Base-by-base conservation (phyloP, 2,329 filamentous ascomycete genomes). In the Thielaviopsis populi region DNA sequence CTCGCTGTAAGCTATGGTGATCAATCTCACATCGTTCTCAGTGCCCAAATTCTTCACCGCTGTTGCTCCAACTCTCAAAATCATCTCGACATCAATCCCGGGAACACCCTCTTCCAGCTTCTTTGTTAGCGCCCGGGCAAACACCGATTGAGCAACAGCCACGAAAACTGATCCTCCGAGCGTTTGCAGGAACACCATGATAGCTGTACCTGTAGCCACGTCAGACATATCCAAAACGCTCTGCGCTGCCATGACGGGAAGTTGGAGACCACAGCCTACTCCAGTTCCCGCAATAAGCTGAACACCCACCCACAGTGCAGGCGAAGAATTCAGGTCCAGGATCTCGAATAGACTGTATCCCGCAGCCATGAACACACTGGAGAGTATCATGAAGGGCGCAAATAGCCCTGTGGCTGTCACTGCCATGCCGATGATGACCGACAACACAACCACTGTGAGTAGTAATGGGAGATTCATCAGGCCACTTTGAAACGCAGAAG, bases 151-250 rank as follows among this genome's bases (percentile, higher is more conserved):
- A 0, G 73, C 80, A 27, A 80, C 74, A 2, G 76, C 76, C 33
- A 83, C 75, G 66, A 82, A 82, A 0, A 83, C 69, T 5, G 76
- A 72, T 4, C 75, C 75, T 30, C 75, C 76, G 0, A 79, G 69
- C 0, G 73, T 74, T 68, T 78, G 76, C 17, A 70, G 64, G 66
- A 81, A 80, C 48, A 80, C 73, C 42, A 78, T 73, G n/a, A 74
- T 70, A 0, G 78, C 75, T 11, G 75, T 76, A 2, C 76, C 78
- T 4, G 74, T 76, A 1, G 77, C 74, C n/a, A 80, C 75, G 56
- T 80, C 76, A 1, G 70, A 70, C 30, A 71, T 68, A 5, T 69
- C 69, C 3, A 80, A 70, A 0, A 78, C 76, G 0, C 76, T 75
- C 68, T 80, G 77, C 0, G 74, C 76, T 2, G 76, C 76, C 40